A percentile compares a stretch with the other conserved stretches of the same genome.
Conservation (phyloP, 768 basidiomycete genomes). For the Tulasnella calospora region DNA sequence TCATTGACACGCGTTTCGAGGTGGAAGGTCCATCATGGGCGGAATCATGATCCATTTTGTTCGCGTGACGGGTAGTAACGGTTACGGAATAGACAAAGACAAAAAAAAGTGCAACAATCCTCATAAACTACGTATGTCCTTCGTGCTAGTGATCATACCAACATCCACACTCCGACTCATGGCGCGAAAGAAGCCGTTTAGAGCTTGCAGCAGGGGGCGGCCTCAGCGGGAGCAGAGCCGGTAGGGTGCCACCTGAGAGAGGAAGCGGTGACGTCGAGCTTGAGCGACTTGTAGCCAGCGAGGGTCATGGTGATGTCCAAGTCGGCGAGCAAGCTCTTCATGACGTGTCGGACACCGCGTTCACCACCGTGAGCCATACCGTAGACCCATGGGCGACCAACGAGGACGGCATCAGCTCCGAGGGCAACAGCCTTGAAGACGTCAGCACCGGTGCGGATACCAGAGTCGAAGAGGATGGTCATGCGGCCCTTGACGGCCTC, state of each 20-base stretch:
- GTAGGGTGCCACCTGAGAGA: constrained; percentile 16
- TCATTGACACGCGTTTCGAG: not conserved
- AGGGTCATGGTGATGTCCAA: constrained; percentile 61
- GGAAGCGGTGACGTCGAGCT: constrained; percentile 14
- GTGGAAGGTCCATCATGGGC: not conserved
- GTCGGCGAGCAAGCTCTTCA: constrained; percentile 63
- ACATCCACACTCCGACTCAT: not conserved
- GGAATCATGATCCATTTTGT: not conserved
- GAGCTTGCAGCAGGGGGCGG: constrained; percentile 13
- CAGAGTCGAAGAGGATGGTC: constrained; percentile 62
- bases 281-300: constrained; percentile 40
- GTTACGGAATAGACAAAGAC: not conserved
- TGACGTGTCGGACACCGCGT: constrained; percentile 38
- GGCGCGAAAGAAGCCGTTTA: not conserved
- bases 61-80: not conserved
- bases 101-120: not conserved
- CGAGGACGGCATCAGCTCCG: constrained; percentile 73
- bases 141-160: not conserved
- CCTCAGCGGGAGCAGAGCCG: not conserved
- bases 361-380: constrained; percentile 19
- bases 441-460: constrained; percentile 78
- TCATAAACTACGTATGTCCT: constrained; percentile 7
- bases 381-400: constrained; percentile 29
- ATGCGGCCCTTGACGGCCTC: constrained; percentile 57
- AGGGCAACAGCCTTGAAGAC: constrained; percentile 71